A percentile compares a stretch with the other conserved stretches of the same genome.
Conservation (phyloP, 106 monocot genomes). For the Dioscorea alata region DNA sequence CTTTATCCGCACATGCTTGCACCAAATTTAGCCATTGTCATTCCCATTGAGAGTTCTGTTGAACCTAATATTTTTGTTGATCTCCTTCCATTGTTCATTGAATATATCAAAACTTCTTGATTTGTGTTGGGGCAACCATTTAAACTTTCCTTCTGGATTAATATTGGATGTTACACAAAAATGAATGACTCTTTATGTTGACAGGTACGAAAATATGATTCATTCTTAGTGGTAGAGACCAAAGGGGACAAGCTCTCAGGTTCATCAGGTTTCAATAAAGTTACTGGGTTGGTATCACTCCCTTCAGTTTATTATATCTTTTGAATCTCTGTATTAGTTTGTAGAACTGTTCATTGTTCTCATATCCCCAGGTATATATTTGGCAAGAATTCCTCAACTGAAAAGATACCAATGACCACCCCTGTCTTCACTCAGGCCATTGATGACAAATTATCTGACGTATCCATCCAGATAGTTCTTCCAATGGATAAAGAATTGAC, state of each 20-base stretch:
- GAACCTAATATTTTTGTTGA: too few relatives aligned
- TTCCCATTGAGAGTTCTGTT: too few relatives aligned
- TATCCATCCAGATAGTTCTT: constrained; percentile 80
- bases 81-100: too few relatives aligned
- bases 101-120: too few relatives aligned
- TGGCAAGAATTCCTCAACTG: constrained; percentile 80
- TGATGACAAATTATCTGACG: constrained; percentile 46
- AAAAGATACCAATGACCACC: constrained; percentile 92
- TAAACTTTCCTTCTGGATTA: too few relatives aligned
- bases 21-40: too few relatives aligned
- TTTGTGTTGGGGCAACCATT: too few relatives aligned
- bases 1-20: too few relatives aligned
- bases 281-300: constrained; percentile 54
- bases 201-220: constrained; percentile 70
- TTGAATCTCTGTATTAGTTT: background rate
- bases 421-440: constrained; percentile 75
- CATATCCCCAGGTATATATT: constrained; percentile 75
- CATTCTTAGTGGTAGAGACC: constrained; percentile 73
- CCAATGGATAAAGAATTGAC: constrained; percentile 54
- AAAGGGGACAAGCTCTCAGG: constrained; percentile 78
- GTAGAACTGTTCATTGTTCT: background rate
- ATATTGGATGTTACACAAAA: too few relatives aligned
- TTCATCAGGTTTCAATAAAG: constrained; percentile 76
- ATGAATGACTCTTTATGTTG: too few relatives aligned
- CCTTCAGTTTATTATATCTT: background rate